phyloP scores from a whole-genome alignment of 2,329 filamentous ascomycete species.

The Dothistroma pini region DNA sequence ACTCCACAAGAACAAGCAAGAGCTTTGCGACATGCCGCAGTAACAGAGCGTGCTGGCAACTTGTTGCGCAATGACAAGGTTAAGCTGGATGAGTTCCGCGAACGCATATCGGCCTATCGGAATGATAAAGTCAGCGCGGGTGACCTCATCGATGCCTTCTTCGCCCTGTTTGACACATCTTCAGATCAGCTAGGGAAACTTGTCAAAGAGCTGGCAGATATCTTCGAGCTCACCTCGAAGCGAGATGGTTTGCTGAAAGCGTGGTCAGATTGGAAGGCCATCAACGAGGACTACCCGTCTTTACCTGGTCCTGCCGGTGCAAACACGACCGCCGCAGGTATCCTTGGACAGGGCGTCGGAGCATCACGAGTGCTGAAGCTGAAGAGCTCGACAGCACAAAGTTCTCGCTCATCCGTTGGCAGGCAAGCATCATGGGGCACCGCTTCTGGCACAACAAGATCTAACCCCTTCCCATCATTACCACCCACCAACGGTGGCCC shows the following conservation, averaged over 20 bases:
- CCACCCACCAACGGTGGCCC: slow-evolving; percentile 23
- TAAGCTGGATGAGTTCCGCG: slow-evolving; percentile 75
- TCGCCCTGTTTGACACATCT: slow-evolving; percentile 76
- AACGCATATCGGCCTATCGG: slow-evolving; percentile 73
- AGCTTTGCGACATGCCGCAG: slow-evolving; percentile 72
- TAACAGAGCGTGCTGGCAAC: slow-evolving; percentile 78
- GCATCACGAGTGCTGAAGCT: slow-evolving; percentile 63
- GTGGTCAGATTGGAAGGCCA: slow-evolving; percentile 93
- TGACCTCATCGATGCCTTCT: slow-evolving; percentile 81
- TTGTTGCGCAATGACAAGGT: slow-evolving; percentile 71
- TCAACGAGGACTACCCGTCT: slow-evolving; percentile 92
- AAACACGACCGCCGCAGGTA: slow-evolving; percentile 48
- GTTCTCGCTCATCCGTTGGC: slow-evolving; percentile 57
- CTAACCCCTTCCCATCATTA: slow-evolving; percentile 30
- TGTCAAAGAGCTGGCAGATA: slow-evolving; percentile 84
- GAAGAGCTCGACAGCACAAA: slow-evolving; percentile 67
- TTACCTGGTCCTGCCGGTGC: slow-evolving; percentile 71
- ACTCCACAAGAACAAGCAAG: slow-evolving; percentile 78
- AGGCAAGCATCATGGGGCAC: slow-evolving; percentile 57
- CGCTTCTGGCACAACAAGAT: slow-evolving; percentile 24
- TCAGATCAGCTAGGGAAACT: slow-evolving; percentile 81
- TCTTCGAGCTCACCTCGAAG: slow-evolving; percentile 81
- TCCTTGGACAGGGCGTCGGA: slow-evolving; percentile 50
- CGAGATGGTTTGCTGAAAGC: slow-evolving; percentile 70
- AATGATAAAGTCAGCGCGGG: slow-evolving; percentile 65